Conservation (phyloP, 2,329 filamentous ascomycete genomes). For the Xylariaceae sp. region DNA sequence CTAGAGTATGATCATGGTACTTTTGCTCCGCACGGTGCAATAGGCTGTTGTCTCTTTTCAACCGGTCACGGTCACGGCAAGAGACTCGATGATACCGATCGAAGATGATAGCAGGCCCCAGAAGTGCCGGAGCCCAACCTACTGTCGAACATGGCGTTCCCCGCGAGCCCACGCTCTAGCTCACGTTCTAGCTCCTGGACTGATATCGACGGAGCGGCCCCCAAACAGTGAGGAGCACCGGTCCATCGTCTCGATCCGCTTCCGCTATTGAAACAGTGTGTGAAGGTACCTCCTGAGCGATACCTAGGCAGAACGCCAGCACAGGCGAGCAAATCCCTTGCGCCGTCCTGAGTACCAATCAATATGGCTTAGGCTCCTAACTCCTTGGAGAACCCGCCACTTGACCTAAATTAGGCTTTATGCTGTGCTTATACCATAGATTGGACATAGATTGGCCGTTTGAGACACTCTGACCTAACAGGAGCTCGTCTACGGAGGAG, state of each 20-base stretch:
- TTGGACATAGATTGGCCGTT: background rate
- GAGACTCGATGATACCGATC: background rate
- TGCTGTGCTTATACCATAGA: slow-evolving; percentile 8
- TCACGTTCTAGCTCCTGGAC: background rate
- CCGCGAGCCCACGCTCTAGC: slow-evolving; percentile 14
- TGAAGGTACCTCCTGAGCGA: slow-evolving; percentile 13
- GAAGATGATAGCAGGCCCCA: background rate
- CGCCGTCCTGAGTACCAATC: slow-evolving; percentile 23
- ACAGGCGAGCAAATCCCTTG: slow-evolving; percentile 25
- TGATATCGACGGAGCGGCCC: slow-evolving; percentile 8
- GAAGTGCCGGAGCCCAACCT: slow-evolving; percentile 18
- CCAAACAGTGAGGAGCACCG: slow-evolving; percentile 20
- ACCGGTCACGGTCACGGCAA: background rate
- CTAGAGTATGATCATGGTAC: slow-evolving; percentile 5
- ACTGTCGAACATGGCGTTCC: slow-evolving; percentile 11
- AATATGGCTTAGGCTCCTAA: slow-evolving; percentile 18
- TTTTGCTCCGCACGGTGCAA: slow-evolving; percentile 24
- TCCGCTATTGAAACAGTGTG: slow-evolving; percentile 28
- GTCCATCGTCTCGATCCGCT: slow-evolving; percentile 17
- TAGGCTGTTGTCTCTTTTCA: background rate
- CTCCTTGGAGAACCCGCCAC: slow-evolving; percentile 21
- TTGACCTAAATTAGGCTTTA: slow-evolving; percentile 12
- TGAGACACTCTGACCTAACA: slow-evolving; percentile 13
- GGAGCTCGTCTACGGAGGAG: background rate
- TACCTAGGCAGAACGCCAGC: background rate